phyloP scores from a whole-genome alignment of 2,329 filamentous ascomycete species.

The Tolypocladium ophioglossoides region DNA sequence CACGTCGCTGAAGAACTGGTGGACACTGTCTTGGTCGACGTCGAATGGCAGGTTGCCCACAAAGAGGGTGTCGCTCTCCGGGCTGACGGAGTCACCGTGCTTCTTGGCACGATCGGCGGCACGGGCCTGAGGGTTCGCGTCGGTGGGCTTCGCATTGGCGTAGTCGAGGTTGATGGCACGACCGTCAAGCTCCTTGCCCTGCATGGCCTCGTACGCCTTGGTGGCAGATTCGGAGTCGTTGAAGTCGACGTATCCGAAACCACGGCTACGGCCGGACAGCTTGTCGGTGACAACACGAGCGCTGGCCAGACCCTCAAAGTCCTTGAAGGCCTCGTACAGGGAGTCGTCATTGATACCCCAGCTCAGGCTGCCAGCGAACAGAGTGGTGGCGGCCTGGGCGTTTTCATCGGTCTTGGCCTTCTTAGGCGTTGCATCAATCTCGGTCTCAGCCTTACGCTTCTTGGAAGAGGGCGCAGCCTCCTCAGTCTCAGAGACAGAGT shows the following conservation, averaged over 20 bases:
- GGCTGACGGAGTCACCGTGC: slow-evolving; percentile 71
- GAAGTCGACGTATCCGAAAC: slow-evolving; percentile 92
- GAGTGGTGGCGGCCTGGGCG: slow-evolving; percentile 40
- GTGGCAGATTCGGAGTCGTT: slow-evolving; percentile 53
- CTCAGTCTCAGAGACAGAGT: slow-evolving; percentile 22
- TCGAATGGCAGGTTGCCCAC: slow-evolving; percentile 86
- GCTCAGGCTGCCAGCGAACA: slow-evolving; percentile 84
- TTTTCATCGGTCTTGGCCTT: slow-evolving; percentile 52
- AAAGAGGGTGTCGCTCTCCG: slow-evolving; percentile 79
- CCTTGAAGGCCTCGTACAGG: slow-evolving; percentile 71
- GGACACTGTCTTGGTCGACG: slow-evolving; percentile 64
- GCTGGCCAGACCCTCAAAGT: slow-evolving; percentile 60
- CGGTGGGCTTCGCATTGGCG: slow-evolving; percentile 54
- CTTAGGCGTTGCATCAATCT: slow-evolving; percentile 45
- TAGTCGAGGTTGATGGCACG: slow-evolving; percentile 72
- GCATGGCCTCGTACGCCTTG: slow-evolving; percentile 65
- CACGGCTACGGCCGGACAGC: slow-evolving; percentile 72
- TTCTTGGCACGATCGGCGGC: slow-evolving; percentile 53
- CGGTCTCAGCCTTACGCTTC: slow-evolving; percentile 39
- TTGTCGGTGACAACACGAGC: slow-evolving; percentile 79
- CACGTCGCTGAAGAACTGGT: slow-evolving; percentile 62
- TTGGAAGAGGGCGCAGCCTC: slow-evolving; percentile 30
- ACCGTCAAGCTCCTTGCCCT: slow-evolving; percentile 62
- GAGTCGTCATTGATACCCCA: slow-evolving; percentile 84
- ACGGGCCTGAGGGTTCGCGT: slow-evolving; percentile 40